Conservation (phyloP, 2,329 filamentous ascomycete species). For the Teratosphaeria destructans region DNA sequence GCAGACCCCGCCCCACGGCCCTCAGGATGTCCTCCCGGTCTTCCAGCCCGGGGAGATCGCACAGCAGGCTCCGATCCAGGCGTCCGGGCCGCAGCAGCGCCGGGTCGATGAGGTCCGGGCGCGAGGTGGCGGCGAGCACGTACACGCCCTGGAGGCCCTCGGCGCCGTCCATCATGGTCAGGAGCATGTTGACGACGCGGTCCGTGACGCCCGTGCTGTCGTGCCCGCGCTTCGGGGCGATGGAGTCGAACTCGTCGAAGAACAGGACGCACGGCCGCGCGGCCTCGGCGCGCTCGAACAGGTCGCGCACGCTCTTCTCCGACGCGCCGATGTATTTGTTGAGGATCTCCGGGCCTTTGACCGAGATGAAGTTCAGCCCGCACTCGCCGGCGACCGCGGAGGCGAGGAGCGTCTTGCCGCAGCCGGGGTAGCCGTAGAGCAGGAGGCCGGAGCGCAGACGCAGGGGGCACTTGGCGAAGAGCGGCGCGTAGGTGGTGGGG, state of each 20-base stretch:
- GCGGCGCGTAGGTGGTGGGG: conserved; percentile 93
- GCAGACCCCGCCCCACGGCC: conserved; percentile 73
- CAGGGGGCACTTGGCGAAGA: conserved; percentile 90
- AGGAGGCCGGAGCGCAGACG: conserved; percentile 88
- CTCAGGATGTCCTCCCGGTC: conserved; percentile 83
- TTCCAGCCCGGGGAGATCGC: conserved; percentile 69
- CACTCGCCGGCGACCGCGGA: conserved; percentile 97
- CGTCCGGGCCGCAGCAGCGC: conserved; percentile 83
- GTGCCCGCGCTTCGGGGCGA: conserved; percentile 92
- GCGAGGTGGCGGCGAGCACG: conserved; percentile 83
- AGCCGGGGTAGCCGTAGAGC: conserved; percentile 89
- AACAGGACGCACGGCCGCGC: conserved; percentile 91
- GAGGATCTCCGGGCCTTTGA: conserved; percentile 94
- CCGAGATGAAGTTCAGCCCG: conserved; percentile 94
- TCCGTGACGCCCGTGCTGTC: conserved; percentile 98
- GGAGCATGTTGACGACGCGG: conserved; percentile 91
- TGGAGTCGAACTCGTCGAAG: conserved; percentile 97
- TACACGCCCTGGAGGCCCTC: conserved; percentile 93
- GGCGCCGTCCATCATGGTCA: conserved; percentile 98
- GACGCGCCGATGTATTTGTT: conserved; percentile 99
- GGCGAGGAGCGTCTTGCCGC: conserved; percentile 90
- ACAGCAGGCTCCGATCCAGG: conserved; percentile 85
- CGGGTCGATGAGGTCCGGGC: conserved; percentile 91
- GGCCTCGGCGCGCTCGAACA: conserved; percentile 86
- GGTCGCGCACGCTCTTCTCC: conserved; percentile 88